phyloP scores from a whole-genome alignment of 352 stramenopile genomes.

The Globisporangium perplexum region DNA sequence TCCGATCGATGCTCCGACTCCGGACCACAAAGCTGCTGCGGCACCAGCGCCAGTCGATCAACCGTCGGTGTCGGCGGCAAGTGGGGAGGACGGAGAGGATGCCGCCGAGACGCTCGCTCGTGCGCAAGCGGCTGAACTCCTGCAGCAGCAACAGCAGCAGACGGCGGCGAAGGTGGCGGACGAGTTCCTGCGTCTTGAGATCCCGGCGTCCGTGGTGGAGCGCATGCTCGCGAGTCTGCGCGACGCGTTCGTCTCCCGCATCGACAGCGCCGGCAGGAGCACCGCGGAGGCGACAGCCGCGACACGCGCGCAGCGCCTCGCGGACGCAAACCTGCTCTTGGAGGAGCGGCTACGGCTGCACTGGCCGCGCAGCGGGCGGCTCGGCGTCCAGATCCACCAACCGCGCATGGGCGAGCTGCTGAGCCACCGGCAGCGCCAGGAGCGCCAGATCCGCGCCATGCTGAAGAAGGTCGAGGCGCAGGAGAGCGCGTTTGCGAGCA shows the following conservation, averaged over 20 bases:
- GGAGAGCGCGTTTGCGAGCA: conserved; percentile 38
- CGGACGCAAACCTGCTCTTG: conserved; percentile 36
- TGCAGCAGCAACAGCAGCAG: conserved; percentile 6
- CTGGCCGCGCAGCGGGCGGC: conserved; percentile 77
- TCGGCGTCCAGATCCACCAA: conserved; percentile 84
- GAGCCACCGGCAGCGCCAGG: conserved; percentile 64
- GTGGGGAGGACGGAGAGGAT: background rate
- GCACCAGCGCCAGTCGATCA: background rate
- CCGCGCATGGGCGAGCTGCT: conserved; percentile 81
- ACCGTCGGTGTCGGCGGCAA: background rate
- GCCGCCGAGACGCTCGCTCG: background rate
- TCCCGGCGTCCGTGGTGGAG: conserved; percentile 19
- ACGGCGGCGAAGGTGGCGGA: conserved; percentile 20
- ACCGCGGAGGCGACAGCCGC: conserved; percentile 19
- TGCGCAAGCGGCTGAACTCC: background rate
- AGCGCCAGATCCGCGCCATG: conserved; percentile 61
- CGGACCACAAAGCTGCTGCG: background rate
- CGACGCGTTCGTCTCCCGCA: conserved; percentile 35
- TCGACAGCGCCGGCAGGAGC: conserved; percentile 23
- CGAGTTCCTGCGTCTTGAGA: conserved; percentile 30
- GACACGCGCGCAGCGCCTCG: conserved; percentile 30
- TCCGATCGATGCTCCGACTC: background rate
- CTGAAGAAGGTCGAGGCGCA: conserved; percentile 46
- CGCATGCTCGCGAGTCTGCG: conserved; percentile 27
- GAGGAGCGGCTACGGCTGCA: conserved; percentile 86